These are phyloP conservation scores for Rickenella mellea DNA, from an alignment of 768 basidiomycete species.

Conservation along the genomic window DNA sequence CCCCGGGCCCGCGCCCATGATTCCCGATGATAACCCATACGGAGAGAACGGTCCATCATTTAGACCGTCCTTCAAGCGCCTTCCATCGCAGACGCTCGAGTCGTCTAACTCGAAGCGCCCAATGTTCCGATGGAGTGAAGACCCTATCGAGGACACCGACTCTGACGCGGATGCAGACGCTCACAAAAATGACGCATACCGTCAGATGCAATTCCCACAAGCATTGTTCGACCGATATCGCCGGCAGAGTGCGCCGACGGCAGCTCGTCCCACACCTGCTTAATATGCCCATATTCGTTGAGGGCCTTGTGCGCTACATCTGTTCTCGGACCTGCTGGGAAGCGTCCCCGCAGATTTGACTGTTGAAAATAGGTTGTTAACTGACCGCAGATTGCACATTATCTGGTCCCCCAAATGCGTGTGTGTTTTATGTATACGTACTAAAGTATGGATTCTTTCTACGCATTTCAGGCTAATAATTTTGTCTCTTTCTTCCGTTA, in stretches of 20 bases:
- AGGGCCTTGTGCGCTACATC: too few relatives aligned
- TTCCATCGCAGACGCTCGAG: slow-evolving; percentile 66
- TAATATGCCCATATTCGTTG: too few relatives aligned
- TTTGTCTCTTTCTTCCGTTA: too few relatives aligned
- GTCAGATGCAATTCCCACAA: background rate
- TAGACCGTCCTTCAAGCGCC: slow-evolving; percentile 63
- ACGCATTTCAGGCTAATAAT: too few relatives aligned
- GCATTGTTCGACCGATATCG: background rate
- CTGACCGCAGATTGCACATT: too few relatives aligned
- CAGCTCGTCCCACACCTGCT: too few relatives aligned
- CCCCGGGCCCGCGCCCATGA: background rate
- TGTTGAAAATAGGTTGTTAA: too few relatives aligned
- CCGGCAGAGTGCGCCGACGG: background rate
- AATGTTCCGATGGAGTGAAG: slow-evolving; percentile 18
- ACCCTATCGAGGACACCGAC: background rate
- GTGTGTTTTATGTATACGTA: too few relatives aligned
- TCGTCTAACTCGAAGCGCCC: slow-evolving; percentile 48
- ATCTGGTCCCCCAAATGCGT: too few relatives aligned
- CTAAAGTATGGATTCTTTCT: too few relatives aligned
- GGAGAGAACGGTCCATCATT: slow-evolving; percentile 16
- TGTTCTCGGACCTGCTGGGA: too few relatives aligned
- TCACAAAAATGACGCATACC: background rate
- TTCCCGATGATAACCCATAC: slow-evolving; percentile 19
- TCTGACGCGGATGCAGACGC: background rate
- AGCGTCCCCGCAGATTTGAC: too few relatives aligned